phyloP scores from a whole-genome alignment of 805 yeast genomes.

The Schwanniomyces yamadae region DNA sequence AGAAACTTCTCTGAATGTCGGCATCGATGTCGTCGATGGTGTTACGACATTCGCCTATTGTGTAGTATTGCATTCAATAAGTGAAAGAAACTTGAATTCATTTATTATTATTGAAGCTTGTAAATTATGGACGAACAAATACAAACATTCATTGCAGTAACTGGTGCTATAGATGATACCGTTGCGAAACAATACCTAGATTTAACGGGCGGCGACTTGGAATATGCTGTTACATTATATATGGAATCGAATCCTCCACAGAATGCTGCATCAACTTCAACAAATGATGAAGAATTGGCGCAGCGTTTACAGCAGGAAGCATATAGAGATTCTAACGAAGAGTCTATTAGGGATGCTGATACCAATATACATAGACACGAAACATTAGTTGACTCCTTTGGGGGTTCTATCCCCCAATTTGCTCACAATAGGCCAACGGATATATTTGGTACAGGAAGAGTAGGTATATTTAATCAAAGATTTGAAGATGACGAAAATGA shows the following conservation, averaged over 20 bases:
- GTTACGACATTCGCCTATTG: too few species aligned
- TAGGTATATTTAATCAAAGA: slow-evolving; percentile 61
- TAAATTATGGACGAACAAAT: slow-evolving; percentile 51
- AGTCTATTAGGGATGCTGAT: slow-evolving; percentile 52
- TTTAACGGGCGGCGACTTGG: slow-evolving; percentile 74
- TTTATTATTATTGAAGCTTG: too few species aligned
- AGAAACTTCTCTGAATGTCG: too few species aligned
- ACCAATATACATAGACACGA: slow-evolving; percentile 79
- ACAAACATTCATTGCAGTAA: slow-evolving; percentile 78
- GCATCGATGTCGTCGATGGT: too few species aligned
- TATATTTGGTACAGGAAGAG: slow-evolving; percentile 49
- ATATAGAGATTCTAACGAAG: slow-evolving; percentile 35
- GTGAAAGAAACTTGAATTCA: too few species aligned
- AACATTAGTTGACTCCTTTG: slow-evolving; percentile 56
- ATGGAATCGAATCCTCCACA: slow-evolving; percentile 52
- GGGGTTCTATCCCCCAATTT: slow-evolving; percentile 6
- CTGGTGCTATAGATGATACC: slow-evolving; percentile 66
- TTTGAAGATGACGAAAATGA: slow-evolving; percentile 40
- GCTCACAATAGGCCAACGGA: slow-evolving; percentile 28
- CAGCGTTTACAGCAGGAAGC: slow-evolving; percentile 63
- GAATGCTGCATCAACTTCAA: slow-evolving; percentile 6
- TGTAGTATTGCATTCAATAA: too few species aligned
- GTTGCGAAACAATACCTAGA: slow-evolving; percentile 76
- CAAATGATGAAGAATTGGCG: slow-evolving; percentile 54
- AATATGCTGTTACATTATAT: slow-evolving; percentile 79